Evolutionary conservation across 345 rosid genomes (phyloP).

Genomic region (Angophora floribunda): DNA sequence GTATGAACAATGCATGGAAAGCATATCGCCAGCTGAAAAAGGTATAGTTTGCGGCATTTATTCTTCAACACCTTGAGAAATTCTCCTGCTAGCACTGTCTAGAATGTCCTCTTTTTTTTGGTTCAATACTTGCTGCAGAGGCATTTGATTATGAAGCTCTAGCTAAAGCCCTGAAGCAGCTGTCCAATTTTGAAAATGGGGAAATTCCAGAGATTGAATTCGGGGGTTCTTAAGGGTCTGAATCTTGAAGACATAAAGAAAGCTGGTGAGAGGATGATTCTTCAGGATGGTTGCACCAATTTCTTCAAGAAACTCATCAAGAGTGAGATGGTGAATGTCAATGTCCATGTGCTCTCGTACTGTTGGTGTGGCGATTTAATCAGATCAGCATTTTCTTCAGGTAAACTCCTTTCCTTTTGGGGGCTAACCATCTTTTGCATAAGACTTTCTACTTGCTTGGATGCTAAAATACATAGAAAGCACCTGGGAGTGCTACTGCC

Average conservation of each 20-base stretch:
- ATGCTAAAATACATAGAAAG: neutral
- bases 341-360: slow-evolving; percentile 70
- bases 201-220: slow-evolving; percentile 69
- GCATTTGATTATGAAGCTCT: slow-evolving; percentile 62
- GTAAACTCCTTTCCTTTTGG: slow-evolving; percentile 13
- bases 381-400: slow-evolving; percentile 61
- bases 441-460: neutral
- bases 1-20: slow-evolving; percentile 80
- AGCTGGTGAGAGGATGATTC: slow-evolving; percentile 72
- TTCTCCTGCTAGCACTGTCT: neutral
- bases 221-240: slow-evolving; percentile 74
- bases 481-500: neutral
- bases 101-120: neutral
- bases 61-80: neutral
- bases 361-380: slow-evolving; percentile 96
- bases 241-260: slow-evolving; percentile 78
- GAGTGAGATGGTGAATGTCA: slow-evolving; percentile 40
- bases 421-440: neutral
- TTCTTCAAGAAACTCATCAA: slow-evolving; percentile 58
- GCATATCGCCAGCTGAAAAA: slow-evolving; percentile 47
- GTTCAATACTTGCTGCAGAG: slow-evolving; percentile 29
- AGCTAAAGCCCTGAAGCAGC: slow-evolving; percentile 52
- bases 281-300: slow-evolving; percentile 78
- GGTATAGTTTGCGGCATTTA: slow-evolving; percentile 17
- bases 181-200: slow-evolving; percentile 70